These are phyloP conservation scores for Eryngium alpinum DNA, from an alignment of 140 eudicot species.

Conservation along the genomic window DNA sequence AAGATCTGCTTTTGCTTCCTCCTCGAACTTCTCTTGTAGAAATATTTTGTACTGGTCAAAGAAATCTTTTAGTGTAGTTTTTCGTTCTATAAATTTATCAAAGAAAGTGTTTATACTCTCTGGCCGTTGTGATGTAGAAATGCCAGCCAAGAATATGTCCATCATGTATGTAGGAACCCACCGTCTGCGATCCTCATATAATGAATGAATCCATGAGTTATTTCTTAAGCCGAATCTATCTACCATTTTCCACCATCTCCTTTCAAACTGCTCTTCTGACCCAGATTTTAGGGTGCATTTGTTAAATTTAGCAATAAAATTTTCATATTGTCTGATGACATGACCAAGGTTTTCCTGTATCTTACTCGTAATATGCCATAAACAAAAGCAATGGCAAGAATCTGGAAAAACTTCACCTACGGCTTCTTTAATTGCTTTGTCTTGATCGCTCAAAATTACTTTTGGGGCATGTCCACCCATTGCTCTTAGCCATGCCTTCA, in stretches of 20 bases:
- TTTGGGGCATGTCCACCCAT: constrained; percentile 35
- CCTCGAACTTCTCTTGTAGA: constrained; percentile 31
- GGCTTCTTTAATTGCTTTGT: constrained; percentile 20
- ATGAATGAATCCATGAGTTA: constrained; percentile 26
- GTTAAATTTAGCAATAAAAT: constrained; percentile 22
- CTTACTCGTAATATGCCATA: constrained; percentile 32
- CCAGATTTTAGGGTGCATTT: constrained; percentile 27
- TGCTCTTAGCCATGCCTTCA: constrained; percentile 34
- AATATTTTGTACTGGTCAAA: constrained; percentile 25
- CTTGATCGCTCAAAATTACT: constrained; percentile 31
- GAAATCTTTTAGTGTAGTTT: constrained; percentile 26
- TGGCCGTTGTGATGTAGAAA: constrained; percentile 24
- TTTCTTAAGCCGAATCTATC: constrained; percentile 27
- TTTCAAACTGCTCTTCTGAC: constrained; percentile 25
- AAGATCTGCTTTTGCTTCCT: constrained; percentile 37
- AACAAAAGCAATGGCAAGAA: constrained; percentile 31
- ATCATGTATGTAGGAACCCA: constrained; percentile 29
- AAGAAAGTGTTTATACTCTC: constrained; percentile 26
- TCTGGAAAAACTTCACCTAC: constrained; percentile 28
- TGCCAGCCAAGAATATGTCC: constrained; percentile 29
- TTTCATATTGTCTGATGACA: constrained; percentile 23
- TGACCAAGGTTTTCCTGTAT: constrained; percentile 25
- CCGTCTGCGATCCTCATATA: constrained; percentile 25
- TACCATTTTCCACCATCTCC: constrained; percentile 33
- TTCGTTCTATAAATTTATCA: constrained; percentile 26